Evolutionary conservation across 1,139 yeast species (phyloP).

Genomic region (Debaryomyces psychrophilus): DNA sequence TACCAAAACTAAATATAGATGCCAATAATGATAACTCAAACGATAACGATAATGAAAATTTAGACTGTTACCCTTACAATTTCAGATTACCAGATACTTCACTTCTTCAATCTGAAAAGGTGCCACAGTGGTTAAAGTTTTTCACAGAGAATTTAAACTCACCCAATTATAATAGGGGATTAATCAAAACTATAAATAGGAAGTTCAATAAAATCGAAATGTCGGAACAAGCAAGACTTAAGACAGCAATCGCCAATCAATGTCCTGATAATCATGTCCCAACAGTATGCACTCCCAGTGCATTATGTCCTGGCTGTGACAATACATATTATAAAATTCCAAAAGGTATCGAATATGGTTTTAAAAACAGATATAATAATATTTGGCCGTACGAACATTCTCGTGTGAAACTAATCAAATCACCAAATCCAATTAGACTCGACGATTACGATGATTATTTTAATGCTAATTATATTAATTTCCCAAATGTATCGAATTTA

Average conservation of each 20-base stretch:
- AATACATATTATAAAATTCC: conserved; percentile 52
- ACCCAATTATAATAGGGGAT: conserved; percentile 22
- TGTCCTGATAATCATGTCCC: conserved; percentile 22
- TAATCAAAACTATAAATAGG: conserved; percentile 36
- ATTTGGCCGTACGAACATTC: conserved; percentile 54
- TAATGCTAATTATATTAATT: conserved; percentile 43
- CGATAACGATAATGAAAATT: conserved; percentile 25
- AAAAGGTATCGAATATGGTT: conserved; percentile 52
- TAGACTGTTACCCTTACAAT: conserved; percentile 37
- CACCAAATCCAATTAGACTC: conserved; percentile 5
- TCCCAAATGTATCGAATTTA: conserved; percentile 23
- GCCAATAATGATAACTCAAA: conserved; percentile 1
- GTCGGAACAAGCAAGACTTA: conserved; percentile 52
- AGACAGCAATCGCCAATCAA: conserved; percentile 28
- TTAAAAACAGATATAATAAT: conserved; percentile 48
- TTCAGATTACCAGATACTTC: conserved; percentile 40
- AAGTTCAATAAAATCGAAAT: conserved; percentile 53
- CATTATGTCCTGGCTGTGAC: conserved; percentile 50
- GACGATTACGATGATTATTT: conserved; percentile 41
- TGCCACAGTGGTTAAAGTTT: conserved; percentile 55
- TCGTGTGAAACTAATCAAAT: conserved; percentile 35
- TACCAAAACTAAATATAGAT: conserved; percentile 22
- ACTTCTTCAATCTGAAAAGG: conserved; percentile 20
- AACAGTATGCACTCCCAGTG: conserved; percentile 45
- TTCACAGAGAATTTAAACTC: conserved; percentile 18